Evolutionary conservation across 768 basidiomycete genomes (phyloP), one percentile per base, ranked within the genome.

Genomic region (Lactarius deliciosus): DNA sequence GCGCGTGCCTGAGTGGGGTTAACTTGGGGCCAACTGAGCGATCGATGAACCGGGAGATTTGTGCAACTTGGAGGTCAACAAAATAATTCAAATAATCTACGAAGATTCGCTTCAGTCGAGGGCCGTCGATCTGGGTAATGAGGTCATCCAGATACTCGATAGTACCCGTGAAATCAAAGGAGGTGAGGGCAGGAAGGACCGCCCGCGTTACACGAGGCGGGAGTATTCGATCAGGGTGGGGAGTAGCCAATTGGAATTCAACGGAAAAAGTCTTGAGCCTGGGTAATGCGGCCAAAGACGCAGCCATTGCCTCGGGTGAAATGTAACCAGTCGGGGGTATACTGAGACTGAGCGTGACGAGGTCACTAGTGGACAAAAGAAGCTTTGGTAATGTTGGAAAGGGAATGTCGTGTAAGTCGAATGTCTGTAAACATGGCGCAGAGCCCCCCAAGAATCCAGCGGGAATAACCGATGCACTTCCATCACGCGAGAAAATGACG

Each of bases 81-180:
- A 6, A 41, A 25, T 8, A 32, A 25, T 41, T 43, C 54, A 5
- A 62, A 18, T n/a, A 53, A 55, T n/a, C 16, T 15, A 41, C 16
- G 16, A 30, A 11, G 5, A 20, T 8, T 4, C 3, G 22, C 11
- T 22, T n/a, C 5, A 57, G 30, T 43, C 8, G 61, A 5, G 61
- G 61, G 13, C 25, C 16, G 13, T 55, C 61, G 9, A 63, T 45
- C 3, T 13, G 15, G 8, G 54, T 4, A 7, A 63, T 3, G 53
- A 63, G 7, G 7, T 63, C 32, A 15, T 63, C 62, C 28, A 63
- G 32, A 22, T 63, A 63, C 40, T 20, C 40, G 15, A n/a, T 63
- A 34, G 22, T 6, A 36, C 18, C 30, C 7, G 0, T 6, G 3
- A 30, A 28, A 1, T 10, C 2, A 56, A 38, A 30, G 15, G 16